Evolutionary conservation across 2,329 filamentous ascomycete species (phyloP), one percentile per base, ranked within the genome.

Genomic region (Xylariaceae sp.): DNA sequence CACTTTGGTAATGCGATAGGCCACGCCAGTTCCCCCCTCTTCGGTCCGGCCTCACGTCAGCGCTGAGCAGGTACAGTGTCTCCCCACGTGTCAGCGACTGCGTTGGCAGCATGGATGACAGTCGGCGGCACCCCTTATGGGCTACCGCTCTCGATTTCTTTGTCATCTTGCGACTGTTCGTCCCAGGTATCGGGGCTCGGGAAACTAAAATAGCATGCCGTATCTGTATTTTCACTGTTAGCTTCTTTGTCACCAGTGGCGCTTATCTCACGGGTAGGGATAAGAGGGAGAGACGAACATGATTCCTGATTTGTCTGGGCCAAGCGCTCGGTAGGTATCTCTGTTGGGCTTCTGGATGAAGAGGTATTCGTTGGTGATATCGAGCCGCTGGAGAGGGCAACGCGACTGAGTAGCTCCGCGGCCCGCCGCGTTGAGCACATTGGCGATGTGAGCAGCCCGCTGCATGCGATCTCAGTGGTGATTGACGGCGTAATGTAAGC

Each of bases 121-220:
- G 30, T 47, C 44, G 37, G 32, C 30, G 35, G 27, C 32, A 12
- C 19, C 29, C 19, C 39, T 62, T 50, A 62, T 37, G 56, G 44
- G 26, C 55, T 53, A 7, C 8, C 35, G 46, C 51, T 53, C 49
- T 71, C 61, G 12, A 62, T 73, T 55, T 74, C 72, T 41, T 72
- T 72, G 31, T 74, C 71, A 35, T 54, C 49, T 19, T 70, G 67
- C 47, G 71, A 71, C 58, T 74, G 71, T 53, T 74, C 75, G 42
- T 80, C 79, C 75, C 84, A 88, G 57, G 83, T 79, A 64, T 89
- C 86, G 69, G 88, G 88, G 68, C 80, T 86, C 12, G 86, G 86
- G 67, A 89, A 89, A 73, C 85, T 88, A 66, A 87, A 84, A 70
- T 89, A 89, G 58, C 81, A 80, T 53, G 75, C 79, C 64, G 72